Evolutionary conservation across 805 yeast genomes (phyloP).

Genomic region (Nakazawaea laoshanensis): DNA sequence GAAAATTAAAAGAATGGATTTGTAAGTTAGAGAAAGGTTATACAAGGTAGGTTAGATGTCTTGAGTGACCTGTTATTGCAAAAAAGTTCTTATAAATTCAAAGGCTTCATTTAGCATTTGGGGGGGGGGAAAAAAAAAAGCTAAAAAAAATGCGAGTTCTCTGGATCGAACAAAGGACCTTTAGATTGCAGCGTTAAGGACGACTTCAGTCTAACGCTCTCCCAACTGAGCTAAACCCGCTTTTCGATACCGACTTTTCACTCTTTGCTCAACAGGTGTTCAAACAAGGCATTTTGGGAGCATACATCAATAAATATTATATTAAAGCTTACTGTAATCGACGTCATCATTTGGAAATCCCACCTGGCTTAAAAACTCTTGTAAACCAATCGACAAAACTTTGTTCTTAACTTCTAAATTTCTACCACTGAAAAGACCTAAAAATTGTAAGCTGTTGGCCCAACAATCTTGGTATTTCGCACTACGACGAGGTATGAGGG

Average conservation of each 20-base stretch:
- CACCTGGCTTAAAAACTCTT: slow-evolving; percentile 43
- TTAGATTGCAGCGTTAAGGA: slow-evolving; percentile 8
- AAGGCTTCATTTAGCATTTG: too few relatives aligned
- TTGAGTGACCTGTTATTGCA: too few relatives aligned
- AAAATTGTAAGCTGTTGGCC: slow-evolving; percentile 72
- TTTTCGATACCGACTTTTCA: background rate
- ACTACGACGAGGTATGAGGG: slow-evolving; percentile 69
- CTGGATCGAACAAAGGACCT: slow-evolving; percentile 12
- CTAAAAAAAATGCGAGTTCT: slow-evolving; percentile 9
- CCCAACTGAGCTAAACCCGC: slow-evolving; percentile 12
- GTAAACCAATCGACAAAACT: slow-evolving; percentile 38
- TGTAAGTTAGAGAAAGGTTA: too few relatives aligned
- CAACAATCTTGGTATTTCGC: slow-evolving; percentile 51
- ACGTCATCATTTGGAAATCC: slow-evolving; percentile 52
- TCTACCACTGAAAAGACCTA: slow-evolving; percentile 75
- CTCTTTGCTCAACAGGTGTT: too few relatives aligned
- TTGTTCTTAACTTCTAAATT: slow-evolving; percentile 44
- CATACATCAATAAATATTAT: too few relatives aligned
- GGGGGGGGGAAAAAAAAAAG: too few relatives aligned
- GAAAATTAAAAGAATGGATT: too few relatives aligned
- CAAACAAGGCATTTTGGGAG: too few relatives aligned
- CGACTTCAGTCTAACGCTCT: slow-evolving; percentile 12
- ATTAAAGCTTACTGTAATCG: slow-evolving; percentile 1
- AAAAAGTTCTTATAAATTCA: too few relatives aligned
- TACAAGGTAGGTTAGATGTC: too few relatives aligned